Base-by-base conservation (phyloP, 139 green algal genomes). In the Microglena sp. region DNA sequence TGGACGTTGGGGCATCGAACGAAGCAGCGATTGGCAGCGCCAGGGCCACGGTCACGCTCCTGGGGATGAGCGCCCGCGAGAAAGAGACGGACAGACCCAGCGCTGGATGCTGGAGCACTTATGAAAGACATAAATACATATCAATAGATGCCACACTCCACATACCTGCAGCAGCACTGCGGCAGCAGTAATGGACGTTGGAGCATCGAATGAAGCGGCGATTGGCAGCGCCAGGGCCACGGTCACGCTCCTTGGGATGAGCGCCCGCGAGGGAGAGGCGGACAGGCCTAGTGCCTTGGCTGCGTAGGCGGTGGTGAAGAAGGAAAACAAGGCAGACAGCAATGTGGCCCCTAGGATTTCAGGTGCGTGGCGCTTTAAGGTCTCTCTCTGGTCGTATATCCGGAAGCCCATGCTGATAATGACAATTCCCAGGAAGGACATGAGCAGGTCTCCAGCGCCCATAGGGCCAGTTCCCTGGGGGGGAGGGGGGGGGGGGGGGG, bases 181-280 rank as follows among this genome's bases (percentile, higher is more conserved):
- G 0, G 86, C 82, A 0, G 89, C 90, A 2, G 84, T 90, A 69
- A 96, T 84, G 67, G 84, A 56, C 26, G 78, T 62, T 0, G 77
- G 74, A 7, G 82, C 83, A 1, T 82, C 77, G 22, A 92, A 72
- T 55, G 74, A 59, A 4, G 64, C 46, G 0, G 82, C 74, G 22
- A 95, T 95, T 27, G 90, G 89, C 60, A 96, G 73, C 3, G 89
- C 89, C 57, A 96, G 73, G 0, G 89, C 89, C 24, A 95, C 81
- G 0, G 89, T 96, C 24, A 93, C 84, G 21, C 68, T 84, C 35
- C 89, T 76, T 1, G 89, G 89, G 7, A 90, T 80, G 58, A 95
- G 64, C 0, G 79, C 84, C 29, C 70, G 59, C 0, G 83, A 78
- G 6, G 95, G 60, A 4, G 60, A 77, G 61, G 83, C 45, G 15